Evolutionary conservation across 768 basidiomycete genomes (phyloP), one percentile per base, ranked within the genome.

Genomic region (Galerina sulciceps): DNA sequence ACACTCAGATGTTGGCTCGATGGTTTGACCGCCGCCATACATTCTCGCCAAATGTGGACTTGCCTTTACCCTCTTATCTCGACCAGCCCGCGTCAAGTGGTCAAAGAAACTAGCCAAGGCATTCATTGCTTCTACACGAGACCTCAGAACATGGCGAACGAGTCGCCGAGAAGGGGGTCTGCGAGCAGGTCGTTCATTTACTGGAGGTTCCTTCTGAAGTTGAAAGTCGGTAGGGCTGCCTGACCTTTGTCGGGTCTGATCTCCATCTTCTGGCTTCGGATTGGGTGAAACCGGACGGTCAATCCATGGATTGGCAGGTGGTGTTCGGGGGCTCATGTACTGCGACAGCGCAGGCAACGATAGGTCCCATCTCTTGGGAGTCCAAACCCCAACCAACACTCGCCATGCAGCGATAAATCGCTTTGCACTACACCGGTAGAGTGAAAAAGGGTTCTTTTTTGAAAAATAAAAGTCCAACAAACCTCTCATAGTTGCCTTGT

Each of bases 321-420:
- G 91, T 10, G 79, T 76, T 15, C 73, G 73, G 3, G 91, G 90
- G 14, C 81, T 85, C 8, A 84, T 91, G 69, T 92, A 93, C 56
- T 84, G 87, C 13, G 86, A 79, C 50, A 96, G 81, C 3, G 90
- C 86, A n/a, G 84, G 69, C 22, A 91, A 71, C 4, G 92, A 84
- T 43, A 96, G 78, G 63, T 97, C 96, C 87, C 89, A 93, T 44
- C 76, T 79, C 70, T 85, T 87, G 5, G 96, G 95, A 0, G 84
- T 82, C 97, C 97, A 99, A 11, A 99, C 86, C 6, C 96, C 97
- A 62, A 98, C 85, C 13, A 99, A 83, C n/a, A 97, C 87, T 53
- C 94, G 88, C 95, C 96, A 99, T n/a, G 95, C 88, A 5, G 96
- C 93, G 15, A 90, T 81, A 47, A 96, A 82, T 41, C 91, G 91